These are phyloP conservation scores for Dioscorea cayenensis DNA, from an alignment of 116 monocot species.

Conservation along the genomic window DNA sequence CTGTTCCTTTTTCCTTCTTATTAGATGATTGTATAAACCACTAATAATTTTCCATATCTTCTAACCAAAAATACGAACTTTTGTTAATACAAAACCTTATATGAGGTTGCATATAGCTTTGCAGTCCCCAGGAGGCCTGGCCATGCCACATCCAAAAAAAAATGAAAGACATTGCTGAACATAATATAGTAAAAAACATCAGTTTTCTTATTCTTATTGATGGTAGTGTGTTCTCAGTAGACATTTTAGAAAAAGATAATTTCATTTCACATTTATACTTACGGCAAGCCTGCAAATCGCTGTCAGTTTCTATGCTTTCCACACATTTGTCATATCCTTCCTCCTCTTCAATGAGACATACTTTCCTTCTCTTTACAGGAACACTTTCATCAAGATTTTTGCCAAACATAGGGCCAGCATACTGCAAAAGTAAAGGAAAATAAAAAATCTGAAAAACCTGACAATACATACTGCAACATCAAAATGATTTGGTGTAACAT, in stretches of 20 bases:
- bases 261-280: slow-evolving; percentile 1
- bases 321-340: slow-evolving; percentile 10
- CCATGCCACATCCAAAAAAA: not conserved
- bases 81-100: too few relatives aligned
- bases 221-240: too few relatives aligned
- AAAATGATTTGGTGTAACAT: too few relatives aligned
- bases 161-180: not conserved
- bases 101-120: too few relatives aligned
- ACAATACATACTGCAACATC: not conserved
- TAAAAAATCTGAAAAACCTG: not conserved
- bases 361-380: slow-evolving; percentile 65
- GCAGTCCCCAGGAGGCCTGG: too few relatives aligned
- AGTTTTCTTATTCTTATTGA: too few relatives aligned
- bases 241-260: not conserved
- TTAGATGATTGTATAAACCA: too few relatives aligned
- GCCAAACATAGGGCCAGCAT: slow-evolving; percentile 14
- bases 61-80: too few relatives aligned
- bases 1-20: too few relatives aligned
- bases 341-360: slow-evolving; percentile 22
- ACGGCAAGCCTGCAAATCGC: slow-evolving; percentile 29
- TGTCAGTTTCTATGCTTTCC: slow-evolving; percentile 6
- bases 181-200: not conserved
- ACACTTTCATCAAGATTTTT: slow-evolving; percentile 8
- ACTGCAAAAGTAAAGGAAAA: slow-evolving; percentile 26
- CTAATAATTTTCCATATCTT: too few relatives aligned